A percentile compares a stretch with the other conserved stretches of the same genome.
Conservation (phyloP, 1,284 basidiomycete genomes). For the Ganoderma sinense region DNA sequence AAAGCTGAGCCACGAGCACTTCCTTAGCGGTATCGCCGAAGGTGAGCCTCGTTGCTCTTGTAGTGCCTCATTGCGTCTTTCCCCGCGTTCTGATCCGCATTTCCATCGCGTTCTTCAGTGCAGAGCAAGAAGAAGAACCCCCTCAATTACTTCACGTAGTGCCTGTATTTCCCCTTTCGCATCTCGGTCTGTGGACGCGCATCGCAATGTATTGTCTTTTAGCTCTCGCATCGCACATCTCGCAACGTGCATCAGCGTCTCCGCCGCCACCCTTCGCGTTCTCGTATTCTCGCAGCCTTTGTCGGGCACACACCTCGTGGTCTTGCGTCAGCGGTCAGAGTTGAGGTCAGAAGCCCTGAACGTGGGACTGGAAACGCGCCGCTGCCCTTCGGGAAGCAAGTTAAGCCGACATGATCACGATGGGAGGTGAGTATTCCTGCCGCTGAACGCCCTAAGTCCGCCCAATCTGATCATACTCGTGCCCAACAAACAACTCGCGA, state of each 20-base stretch:
- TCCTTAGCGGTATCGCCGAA: conserved; percentile 92
- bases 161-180: conserved; percentile 20
- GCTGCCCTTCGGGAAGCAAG: conserved; percentile 7
- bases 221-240: conserved; percentile 23
- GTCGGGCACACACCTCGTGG: conserved; percentile 7
- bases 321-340: conserved; percentile 22
- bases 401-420: conserved; percentile 1
- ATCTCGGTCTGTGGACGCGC: conserved; percentile 17
- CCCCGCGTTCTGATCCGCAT: conserved; percentile 30
- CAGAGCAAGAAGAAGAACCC: conserved; percentile 98
- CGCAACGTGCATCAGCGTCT: conserved; percentile 16
- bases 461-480: conserved; percentile 4
- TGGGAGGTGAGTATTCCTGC: neutral
- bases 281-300: conserved; percentile 11
- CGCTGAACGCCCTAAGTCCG: neutral
- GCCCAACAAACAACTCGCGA: neutral
- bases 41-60: conserved; percentile 52
- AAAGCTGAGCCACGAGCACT: conserved; percentile 92
- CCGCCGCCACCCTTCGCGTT: conserved; percentile 11
- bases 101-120: conserved; percentile 51
- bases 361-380: conserved; percentile 15
- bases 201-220: conserved; percentile 24
- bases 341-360: conserved; percentile 26
- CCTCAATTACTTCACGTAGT: conserved; percentile 88
- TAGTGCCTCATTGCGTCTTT: conserved; percentile 14